These are phyloP conservation scores for Cordyceps militaris DNA, from an alignment of 2,329 filamentous ascomycete genomes.

Conservation along the genomic window DNA sequence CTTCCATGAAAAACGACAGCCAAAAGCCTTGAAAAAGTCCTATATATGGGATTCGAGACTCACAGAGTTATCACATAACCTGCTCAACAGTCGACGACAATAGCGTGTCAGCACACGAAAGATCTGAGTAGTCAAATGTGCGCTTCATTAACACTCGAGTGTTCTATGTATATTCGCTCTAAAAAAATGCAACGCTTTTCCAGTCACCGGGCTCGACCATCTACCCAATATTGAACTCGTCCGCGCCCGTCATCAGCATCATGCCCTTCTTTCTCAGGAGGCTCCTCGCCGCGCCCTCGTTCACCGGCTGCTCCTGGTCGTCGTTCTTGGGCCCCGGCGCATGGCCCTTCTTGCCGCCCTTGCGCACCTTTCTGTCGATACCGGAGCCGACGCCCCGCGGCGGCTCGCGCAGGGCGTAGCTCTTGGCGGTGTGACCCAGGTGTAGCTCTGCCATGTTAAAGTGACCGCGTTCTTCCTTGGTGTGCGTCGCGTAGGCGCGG, in stretches of 20 bases:
- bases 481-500: slow-evolving; percentile 89
- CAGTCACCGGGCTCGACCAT: background rate
- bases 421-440: slow-evolving; percentile 88
- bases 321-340: slow-evolving; percentile 29
- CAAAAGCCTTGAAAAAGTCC: too few species aligned
- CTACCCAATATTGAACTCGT: slow-evolving; percentile 63
- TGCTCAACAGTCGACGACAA: too few species aligned
- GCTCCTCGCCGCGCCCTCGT: slow-evolving; percentile 29
- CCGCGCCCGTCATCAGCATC: slow-evolving; percentile 57
- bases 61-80: too few species aligned
- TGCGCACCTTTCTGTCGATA: slow-evolving; percentile 37
- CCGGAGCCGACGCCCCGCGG: slow-evolving; percentile 71
- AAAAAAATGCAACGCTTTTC: slow-evolving; percentile 11
- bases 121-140: background rate
- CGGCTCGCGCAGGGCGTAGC: slow-evolving; percentile 81
- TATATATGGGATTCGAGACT: too few species aligned
- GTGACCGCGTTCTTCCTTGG: slow-evolving; percentile 72
- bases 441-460: slow-evolving; percentile 93
- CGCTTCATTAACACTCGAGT: background rate
- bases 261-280: slow-evolving; percentile 54
- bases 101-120: background rate
- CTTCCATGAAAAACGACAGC: too few species aligned
- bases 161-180: background rate
- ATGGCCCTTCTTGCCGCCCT: slow-evolving; percentile 5
- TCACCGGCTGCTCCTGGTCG: slow-evolving; percentile 31